Conservation (phyloP, 2,329 filamentous ascomycete genomes). For the Colletotrichum neosansevieriae region DNA sequence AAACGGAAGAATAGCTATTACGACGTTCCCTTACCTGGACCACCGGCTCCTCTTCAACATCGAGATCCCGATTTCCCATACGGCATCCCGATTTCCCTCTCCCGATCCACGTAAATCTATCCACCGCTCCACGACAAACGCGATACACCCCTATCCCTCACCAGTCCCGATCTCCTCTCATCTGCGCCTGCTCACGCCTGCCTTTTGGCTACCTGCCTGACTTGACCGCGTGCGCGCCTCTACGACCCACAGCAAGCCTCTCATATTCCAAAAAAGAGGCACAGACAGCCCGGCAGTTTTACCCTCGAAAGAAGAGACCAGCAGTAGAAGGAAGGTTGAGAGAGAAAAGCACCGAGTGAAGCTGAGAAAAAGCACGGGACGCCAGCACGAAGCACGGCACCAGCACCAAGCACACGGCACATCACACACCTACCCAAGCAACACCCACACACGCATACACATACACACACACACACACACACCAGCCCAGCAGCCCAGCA, state of each 20-base stretch:
- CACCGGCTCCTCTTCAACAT: slow-evolving; percentile 10
- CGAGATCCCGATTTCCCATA: slow-evolving; percentile 40
- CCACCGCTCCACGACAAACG: slow-evolving; percentile 25
- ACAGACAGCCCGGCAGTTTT: too few relatives aligned
- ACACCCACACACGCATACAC: too few relatives aligned
- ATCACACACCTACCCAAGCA: not conserved
- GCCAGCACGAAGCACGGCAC: too few relatives aligned
- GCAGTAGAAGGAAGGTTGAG: not conserved
- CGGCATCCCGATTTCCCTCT: slow-evolving; percentile 29
- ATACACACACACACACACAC: not conserved
- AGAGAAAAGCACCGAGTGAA: not conserved
- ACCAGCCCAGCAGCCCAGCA: not conserved
- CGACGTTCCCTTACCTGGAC: slow-evolving; percentile 22
- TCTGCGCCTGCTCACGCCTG: not conserved
- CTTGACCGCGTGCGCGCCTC: not conserved
- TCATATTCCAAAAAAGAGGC: not conserved
- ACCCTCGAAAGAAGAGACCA: not conserved
- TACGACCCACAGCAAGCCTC: not conserved
- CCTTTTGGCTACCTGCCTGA: too few relatives aligned
- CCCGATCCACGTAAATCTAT: slow-evolving; percentile 27
- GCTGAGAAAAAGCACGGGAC: not conserved
- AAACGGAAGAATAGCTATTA: slow-evolving; percentile 2
- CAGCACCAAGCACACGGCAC: too few relatives aligned
- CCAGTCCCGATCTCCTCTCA: not conserved
- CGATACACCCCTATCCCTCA: slow-evolving; percentile 16